Base-by-base conservation (phyloP, 2,329 filamentous ascomycete genomes). In the Claviceps capensis region DNA sequence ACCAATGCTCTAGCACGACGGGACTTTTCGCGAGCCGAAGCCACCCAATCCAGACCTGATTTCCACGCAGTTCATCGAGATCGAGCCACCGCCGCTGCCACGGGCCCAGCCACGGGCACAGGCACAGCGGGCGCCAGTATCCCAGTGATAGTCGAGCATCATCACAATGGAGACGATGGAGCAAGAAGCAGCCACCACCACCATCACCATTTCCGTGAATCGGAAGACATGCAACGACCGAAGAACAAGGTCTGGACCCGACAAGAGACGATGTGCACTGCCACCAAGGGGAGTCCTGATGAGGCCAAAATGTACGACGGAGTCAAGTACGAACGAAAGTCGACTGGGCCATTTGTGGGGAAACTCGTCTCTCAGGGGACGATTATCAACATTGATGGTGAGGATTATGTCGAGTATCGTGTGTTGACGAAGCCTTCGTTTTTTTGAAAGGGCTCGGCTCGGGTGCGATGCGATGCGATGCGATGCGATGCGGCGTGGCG, bases 391-490 rank as follows among this genome's bases (percentile, higher is more conserved):
- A 83, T 84, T 54, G 79, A 83, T 54, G 81, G 79, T 22, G 80
- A 83, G 61, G 81, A 83, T 56, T 84, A 80, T 54, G 79, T 84
- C 37, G 81, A 83, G 62, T 83, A 83, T 56, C 74, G 80, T 2
- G 78, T 84, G 1, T 71, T 84, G 26, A 82, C 77, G 1, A 83
- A 81, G 65, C 78, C 79, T 0, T 75, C 72, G 0, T 83, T 83
- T 59, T 82, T 80, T 56, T 81, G 62, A 40, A 5, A 2, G 4
- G 22, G 4, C 22, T 23, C 4, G 22, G 4, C 22, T 23, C 4
- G 2, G 14, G 42, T 8, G 11, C 42, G 42, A 3, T 17, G 22
- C 6, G 13, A 22, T 17, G 23, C 6, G 23, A 4, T 4, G 23
- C 3, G 22, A 2, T 2, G 22, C 3, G 22, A 2, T 2, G 22